Evolutionary conservation across 495 filamentous ascomycete species (phyloP), one percentile per base, ranked within the genome.

Genomic region (Podospora conica): DNA sequence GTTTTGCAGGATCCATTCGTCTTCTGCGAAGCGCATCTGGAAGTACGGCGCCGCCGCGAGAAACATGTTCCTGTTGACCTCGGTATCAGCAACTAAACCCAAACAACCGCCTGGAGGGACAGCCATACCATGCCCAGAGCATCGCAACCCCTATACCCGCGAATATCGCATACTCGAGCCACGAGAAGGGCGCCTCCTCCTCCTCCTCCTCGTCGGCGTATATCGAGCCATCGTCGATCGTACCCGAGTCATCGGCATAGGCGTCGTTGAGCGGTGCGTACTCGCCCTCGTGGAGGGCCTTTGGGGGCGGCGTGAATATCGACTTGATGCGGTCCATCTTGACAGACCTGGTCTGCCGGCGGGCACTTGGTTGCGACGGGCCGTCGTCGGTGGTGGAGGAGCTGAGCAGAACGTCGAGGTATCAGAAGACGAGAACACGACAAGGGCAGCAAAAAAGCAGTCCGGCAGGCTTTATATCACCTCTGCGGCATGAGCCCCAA

Each of bases 1-100:
- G 80, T 92, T 87, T 18, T 80, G 78, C 21, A 88, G 83, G 61
- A 94, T 87, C 82, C 86, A 89, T 55, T 86, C 80, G 72, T 87
- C 81, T 53, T 83, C 84, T 54, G 81, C 75, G 75, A 99, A 96
- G 65, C 96, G 92, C 60, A 77, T 80, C 72, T 93, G 87, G 81
- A 99, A 96, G 81, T 96, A 97, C 9, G 93, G 91, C 12, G 91
- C 91, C 9, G 93, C 93, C 20, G 96, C 95, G 66, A 99, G 86
- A 80, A 98, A 97, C 94, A 97, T 97, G 80, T 97, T 98, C 93
- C 93, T 96, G 62, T 23, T 31, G 18, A 20, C 31, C 25, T 58
- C 15, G 48, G 55, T 64, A 9, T 58, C n/a, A 10, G 54, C 40
- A 31, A 21, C 27, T 20, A 33, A 55, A 24, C 23, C 27, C 27